Evolutionary conservation across 495 filamentous ascomycete genomes (phyloP).

Genomic region (Aspergillus haitiensis): DNA sequence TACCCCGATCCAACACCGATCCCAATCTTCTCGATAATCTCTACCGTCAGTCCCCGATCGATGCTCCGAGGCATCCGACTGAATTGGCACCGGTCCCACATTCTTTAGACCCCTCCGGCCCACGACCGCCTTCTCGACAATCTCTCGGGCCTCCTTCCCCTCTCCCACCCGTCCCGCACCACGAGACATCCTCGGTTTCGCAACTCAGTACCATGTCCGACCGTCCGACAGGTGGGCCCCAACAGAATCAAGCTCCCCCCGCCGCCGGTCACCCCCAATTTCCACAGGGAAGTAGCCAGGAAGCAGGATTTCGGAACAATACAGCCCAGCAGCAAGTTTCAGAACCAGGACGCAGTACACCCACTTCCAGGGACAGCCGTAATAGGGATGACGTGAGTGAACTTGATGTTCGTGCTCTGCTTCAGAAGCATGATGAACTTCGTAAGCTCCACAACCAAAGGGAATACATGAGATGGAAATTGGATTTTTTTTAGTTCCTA

Average conservation of each 20-base stretch:
- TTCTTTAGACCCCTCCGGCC: slow-evolving; percentile 26
- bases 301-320: slow-evolving; percentile 24
- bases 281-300: slow-evolving; percentile 30
- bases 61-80: slow-evolving; percentile 30
- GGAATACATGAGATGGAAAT: no score
- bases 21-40: slow-evolving; percentile 40
- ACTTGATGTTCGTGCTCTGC: slow-evolving; percentile 44
- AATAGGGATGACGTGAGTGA: slow-evolving; percentile 56
- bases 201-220: slow-evolving; percentile 26
- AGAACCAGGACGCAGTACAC: slow-evolving; percentile 61
- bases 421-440: slow-evolving; percentile 61
- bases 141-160: slow-evolving; percentile 48
- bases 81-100: slow-evolving; percentile 28
- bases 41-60: slow-evolving; percentile 42
- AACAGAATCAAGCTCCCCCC: slow-evolving; percentile 23
- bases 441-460: slow-evolving; percentile 48
- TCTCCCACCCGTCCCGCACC: slow-evolving; percentile 22
- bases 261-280: slow-evolving; percentile 23
- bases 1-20: slow-evolving; percentile 37
- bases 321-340: slow-evolving; percentile 14
- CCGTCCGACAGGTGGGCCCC: slow-evolving; percentile 36
- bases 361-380: slow-evolving; percentile 47
- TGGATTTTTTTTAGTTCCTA: no score
- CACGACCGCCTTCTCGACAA: slow-evolving; percentile 61
- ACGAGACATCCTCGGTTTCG: slow-evolving; percentile 28